These are phyloP conservation scores for Pestalotiopsis sp. DNA, from an alignment of 2,329 filamentous ascomycete species.

Conservation along the genomic window DNA sequence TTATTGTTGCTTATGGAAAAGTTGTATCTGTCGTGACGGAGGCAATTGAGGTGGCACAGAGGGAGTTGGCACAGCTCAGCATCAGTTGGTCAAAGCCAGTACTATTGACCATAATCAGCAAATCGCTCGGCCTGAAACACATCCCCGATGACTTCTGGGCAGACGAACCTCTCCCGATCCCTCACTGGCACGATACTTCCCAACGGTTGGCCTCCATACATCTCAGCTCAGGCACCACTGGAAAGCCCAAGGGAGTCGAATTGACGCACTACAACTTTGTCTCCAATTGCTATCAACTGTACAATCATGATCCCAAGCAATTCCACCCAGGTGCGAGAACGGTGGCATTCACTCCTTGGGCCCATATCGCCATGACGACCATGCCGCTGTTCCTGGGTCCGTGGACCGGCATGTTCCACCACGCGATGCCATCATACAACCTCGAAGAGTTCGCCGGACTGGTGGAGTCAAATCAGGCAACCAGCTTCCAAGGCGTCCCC, in stretches of 20 bases:
- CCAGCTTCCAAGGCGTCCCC: slow-evolving; percentile 41
- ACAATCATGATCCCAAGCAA: slow-evolving; percentile 36
- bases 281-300: slow-evolving; percentile 35
- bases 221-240: slow-evolving; percentile 30
- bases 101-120: slow-evolving; percentile 20
- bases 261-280: slow-evolving; percentile 32
- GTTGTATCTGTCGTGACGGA: slow-evolving; percentile 31
- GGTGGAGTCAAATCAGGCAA: slow-evolving; percentile 37
- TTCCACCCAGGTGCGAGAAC: slow-evolving; percentile 36
- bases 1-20: slow-evolving; percentile 40
- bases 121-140: slow-evolving; percentile 26
- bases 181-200: slow-evolving; percentile 36
- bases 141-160: slow-evolving; percentile 37
- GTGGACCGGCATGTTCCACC: slow-evolving; percentile 45
- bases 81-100: not conserved
- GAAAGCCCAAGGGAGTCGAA: slow-evolving; percentile 27
- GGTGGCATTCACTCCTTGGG: slow-evolving; percentile 45
- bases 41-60: slow-evolving; percentile 25
- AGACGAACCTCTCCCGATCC: slow-evolving; percentile 33
- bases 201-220: slow-evolving; percentile 40
- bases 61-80: not conserved
- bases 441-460: slow-evolving; percentile 36
- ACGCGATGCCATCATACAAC: slow-evolving; percentile 43
- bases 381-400: slow-evolving; percentile 45
- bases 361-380: slow-evolving; percentile 46